Evolutionary conservation across 169 alveolate genomes (phyloP).

Genomic region (Plasmodium fragile): DNA sequence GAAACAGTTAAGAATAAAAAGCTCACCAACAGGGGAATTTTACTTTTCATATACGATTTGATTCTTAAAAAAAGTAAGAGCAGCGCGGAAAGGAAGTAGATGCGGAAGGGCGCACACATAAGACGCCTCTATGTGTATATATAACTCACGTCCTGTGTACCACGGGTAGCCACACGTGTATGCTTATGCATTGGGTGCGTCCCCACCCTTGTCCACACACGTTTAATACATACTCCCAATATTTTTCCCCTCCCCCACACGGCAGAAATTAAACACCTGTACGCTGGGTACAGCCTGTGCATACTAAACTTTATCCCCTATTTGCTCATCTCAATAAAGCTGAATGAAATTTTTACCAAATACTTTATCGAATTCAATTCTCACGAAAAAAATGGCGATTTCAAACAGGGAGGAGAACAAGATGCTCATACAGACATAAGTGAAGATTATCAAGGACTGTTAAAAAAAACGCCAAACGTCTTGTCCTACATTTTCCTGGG

Average conservation of each 20-base stretch:
- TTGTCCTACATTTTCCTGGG: slow-evolving; percentile 58
- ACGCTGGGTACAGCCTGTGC: slow-evolving; percentile 65
- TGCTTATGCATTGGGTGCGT: background rate
- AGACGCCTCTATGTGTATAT: background rate
- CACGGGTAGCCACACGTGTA: background rate
- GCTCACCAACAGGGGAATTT: slow-evolving; percentile 16
- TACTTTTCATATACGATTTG: slow-evolving; percentile 40
- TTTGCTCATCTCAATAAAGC: slow-evolving; percentile 38
- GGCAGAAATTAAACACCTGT: slow-evolving; percentile 38
- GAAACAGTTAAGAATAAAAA: slow-evolving; percentile 51
- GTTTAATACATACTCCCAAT: background rate
- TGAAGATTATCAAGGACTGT: slow-evolving; percentile 60
- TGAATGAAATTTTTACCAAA: slow-evolving; percentile 68
- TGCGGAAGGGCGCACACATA: background rate
- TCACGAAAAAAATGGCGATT: background rate
- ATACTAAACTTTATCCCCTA: slow-evolving; percentile 58
- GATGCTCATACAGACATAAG: background rate
- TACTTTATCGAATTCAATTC: slow-evolving; percentile 36
- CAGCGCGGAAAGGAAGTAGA: background rate
- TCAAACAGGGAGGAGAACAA: background rate
- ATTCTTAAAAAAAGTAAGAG: slow-evolving; percentile 43
- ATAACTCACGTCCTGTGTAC: background rate
- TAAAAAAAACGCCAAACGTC: slow-evolving; percentile 39
- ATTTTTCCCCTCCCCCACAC: background rate
- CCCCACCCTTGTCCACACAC: background rate